Conservation (phyloP, 2,329 filamentous ascomycete genomes). For the Cercospora nicotianae region DNA sequence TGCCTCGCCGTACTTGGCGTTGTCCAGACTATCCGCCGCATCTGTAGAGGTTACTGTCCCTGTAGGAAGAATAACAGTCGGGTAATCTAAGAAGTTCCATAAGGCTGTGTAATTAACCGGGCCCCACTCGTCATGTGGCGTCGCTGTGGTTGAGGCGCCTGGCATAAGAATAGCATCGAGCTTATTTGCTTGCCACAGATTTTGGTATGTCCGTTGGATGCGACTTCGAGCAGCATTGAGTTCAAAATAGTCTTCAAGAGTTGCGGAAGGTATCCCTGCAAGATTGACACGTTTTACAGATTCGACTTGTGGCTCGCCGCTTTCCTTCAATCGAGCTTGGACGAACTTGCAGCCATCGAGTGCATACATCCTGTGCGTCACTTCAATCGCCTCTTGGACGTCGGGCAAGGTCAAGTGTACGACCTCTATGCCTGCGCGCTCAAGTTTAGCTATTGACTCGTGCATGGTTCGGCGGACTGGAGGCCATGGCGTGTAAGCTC, state of each 20-base stretch:
- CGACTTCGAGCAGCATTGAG: slow-evolving; percentile 15
- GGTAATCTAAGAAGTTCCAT: slow-evolving; percentile 27
- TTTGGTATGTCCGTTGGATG: slow-evolving; percentile 31
- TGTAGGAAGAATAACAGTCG: neutral
- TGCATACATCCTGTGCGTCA: slow-evolving; percentile 26
- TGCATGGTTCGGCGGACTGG: slow-evolving; percentile 50
- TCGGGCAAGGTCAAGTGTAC: slow-evolving; percentile 23
- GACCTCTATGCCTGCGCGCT: slow-evolving; percentile 40
- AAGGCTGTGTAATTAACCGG: slow-evolving; percentile 27
- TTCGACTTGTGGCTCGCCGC: slow-evolving; percentile 27
- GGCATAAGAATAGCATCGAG: slow-evolving; percentile 55
- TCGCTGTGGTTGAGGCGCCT: slow-evolving; percentile 28
- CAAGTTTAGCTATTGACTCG: slow-evolving; percentile 42
- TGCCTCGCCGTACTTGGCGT: slow-evolving; percentile 12
- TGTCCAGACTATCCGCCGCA: slow-evolving; percentile 15
- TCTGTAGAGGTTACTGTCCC: slow-evolving; percentile 2
- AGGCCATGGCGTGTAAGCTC: slow-evolving; percentile 52
- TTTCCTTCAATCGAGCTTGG: slow-evolving; percentile 20
- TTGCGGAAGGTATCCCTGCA: slow-evolving; percentile 19
- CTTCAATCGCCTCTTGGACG: slow-evolving; percentile 17
- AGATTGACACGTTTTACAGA: slow-evolving; percentile 28
- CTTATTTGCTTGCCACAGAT: slow-evolving; percentile 47
- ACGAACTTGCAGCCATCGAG: slow-evolving; percentile 26
- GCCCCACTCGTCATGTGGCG: slow-evolving; percentile 27
- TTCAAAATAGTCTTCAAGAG: slow-evolving; percentile 19